phyloP scores from a whole-genome alignment of 495 filamentous ascomycete genomes.

The Xylaria curta region DNA sequence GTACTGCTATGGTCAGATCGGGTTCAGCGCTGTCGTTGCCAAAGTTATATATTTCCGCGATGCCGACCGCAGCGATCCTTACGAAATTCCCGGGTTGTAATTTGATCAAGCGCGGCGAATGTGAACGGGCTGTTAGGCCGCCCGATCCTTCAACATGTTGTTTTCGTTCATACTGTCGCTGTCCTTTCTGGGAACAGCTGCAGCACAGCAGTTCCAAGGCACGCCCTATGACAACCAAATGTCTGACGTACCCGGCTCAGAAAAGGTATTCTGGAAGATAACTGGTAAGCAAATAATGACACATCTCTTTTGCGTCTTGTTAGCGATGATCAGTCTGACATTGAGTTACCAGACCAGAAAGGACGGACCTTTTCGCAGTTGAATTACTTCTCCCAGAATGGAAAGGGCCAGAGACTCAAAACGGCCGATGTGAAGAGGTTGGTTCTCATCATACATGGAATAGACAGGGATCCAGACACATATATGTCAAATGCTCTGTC shows the following conservation, averaged over 20 bases:
- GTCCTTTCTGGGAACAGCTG: background rate
- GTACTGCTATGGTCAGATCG: background rate
- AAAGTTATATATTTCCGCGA: background rate
- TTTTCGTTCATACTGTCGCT: background rate
- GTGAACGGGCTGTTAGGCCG: background rate
- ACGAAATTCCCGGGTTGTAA: background rate
- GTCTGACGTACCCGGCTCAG: background rate
- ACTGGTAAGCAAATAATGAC: background rate
- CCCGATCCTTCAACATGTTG: background rate
- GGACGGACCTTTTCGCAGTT: background rate
- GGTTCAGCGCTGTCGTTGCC: background rate
- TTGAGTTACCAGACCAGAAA: background rate
- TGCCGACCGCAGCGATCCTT: background rate
- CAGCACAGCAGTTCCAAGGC: conserved; percentile 1
- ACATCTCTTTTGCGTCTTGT: background rate
- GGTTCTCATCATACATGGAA: background rate
- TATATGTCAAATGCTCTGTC: conserved; percentile 4
- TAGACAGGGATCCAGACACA: background rate
- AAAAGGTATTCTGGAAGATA: conserved; percentile 8
- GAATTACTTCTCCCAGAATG: conserved; percentile 3
- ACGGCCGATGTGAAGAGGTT: background rate
- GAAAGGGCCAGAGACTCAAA: background rate
- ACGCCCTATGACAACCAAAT: conserved; percentile 2
- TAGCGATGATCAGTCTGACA: background rate
- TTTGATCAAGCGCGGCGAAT: background rate